Percentiles rank a stretch among this genome's conserved stretches.
Conservation (phyloP, 2,329 filamentous ascomycete species). For the Colletotrichum abscissum region DNA sequence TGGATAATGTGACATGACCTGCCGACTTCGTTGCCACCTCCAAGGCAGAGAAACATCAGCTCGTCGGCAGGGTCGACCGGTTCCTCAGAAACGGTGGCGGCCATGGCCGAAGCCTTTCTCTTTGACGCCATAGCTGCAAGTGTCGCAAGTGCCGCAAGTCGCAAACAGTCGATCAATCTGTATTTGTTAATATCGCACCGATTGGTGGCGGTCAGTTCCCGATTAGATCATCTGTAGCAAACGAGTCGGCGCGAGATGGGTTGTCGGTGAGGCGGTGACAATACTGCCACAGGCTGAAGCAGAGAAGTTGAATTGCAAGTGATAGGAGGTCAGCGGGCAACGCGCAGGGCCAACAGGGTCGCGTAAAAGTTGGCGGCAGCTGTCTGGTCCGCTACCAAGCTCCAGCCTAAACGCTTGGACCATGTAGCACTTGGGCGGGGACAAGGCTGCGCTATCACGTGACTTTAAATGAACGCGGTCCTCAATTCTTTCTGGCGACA, state of each 20-base stretch:
- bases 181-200: not conserved
- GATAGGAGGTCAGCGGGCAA: constrained; percentile 12
- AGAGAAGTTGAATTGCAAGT: constrained; percentile 10
- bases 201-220: not conserved
- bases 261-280: not conserved
- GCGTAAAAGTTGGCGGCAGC: constrained; percentile 26
- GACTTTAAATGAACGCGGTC: constrained; percentile 49
- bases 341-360: constrained; percentile 25
- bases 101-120: constrained; percentile 84
- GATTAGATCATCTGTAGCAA: constrained; percentile 20
- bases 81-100: constrained; percentile 72
- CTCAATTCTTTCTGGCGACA: constrained; percentile 10
- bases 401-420: constrained; percentile 27
- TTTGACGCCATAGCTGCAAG: constrained; percentile 82
- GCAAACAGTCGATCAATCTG: constrained; percentile 8
- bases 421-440: not conserved
- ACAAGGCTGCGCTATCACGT: constrained; percentile 46
- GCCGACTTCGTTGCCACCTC: constrained; percentile 96
- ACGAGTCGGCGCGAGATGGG: not conserved
- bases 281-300: not conserved
- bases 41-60: constrained; percentile 91
- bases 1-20: constrained; percentile 97
- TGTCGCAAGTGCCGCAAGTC: constrained; percentile 13
- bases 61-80: constrained; percentile 94
- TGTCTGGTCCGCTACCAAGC: constrained; percentile 5